Conservation (phyloP, 1,284 basidiomycete species). For the Pseudozyma thailandica region DNA sequence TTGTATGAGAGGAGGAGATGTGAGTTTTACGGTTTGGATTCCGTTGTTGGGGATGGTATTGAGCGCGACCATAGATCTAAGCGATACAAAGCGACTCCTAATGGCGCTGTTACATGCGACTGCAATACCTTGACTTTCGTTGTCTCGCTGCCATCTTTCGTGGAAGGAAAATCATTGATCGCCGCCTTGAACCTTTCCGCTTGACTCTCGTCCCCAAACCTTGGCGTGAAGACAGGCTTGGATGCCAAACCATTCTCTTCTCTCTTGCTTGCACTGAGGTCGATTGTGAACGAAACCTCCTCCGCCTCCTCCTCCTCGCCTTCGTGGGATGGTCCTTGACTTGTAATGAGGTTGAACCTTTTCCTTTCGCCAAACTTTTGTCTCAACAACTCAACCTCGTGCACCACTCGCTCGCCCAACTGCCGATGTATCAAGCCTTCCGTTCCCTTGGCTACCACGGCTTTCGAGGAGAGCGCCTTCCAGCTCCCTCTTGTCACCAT, state of each 20-base stretch:
- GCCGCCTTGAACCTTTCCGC: not conserved
- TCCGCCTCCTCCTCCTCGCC: not conserved
- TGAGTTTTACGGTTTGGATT: slow-evolving; percentile 1
- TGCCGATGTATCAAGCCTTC: slow-evolving; percentile 12
- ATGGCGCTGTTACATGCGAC: slow-evolving; percentile 12
- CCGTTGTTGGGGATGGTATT: slow-evolving; percentile 1
- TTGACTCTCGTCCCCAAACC: slow-evolving; percentile 7
- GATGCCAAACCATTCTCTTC: not conserved
- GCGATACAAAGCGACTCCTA: slow-evolving; percentile 35
- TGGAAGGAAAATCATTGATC: not conserved
- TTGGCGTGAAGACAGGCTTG: slow-evolving; percentile 6
- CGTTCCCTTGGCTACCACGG: slow-evolving; percentile 4
- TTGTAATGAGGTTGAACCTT: slow-evolving; percentile 9
- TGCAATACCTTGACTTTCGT: slow-evolving; percentile 4
- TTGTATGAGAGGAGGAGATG: not conserved
- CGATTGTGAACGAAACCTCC: slow-evolving; percentile 2
- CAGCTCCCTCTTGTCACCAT: slow-evolving; percentile 3
- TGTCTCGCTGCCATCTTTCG: not conserved
- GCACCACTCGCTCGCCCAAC: slow-evolving; percentile 24
- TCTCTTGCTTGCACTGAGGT: not conserved
- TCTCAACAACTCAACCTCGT: slow-evolving; percentile 11
- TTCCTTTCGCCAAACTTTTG: slow-evolving; percentile 5
- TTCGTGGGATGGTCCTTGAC: not conserved
- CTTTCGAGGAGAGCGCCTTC: slow-evolving; percentile 10
- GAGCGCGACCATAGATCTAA: slow-evolving; percentile 27